Base-by-base conservation (phyloP, 169 alveolate species). In the Plasmodium adleri region DNA sequence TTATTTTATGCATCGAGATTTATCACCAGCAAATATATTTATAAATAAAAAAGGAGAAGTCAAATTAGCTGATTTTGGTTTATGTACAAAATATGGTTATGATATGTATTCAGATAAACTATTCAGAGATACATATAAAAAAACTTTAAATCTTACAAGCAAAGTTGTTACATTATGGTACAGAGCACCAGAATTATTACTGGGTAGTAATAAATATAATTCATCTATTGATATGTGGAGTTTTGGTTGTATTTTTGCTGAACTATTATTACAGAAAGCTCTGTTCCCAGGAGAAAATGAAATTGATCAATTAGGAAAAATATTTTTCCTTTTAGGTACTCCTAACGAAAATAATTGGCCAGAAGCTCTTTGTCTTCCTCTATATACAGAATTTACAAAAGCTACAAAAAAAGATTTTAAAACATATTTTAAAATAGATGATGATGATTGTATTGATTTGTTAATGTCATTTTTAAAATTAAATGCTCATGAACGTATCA, bases 121-220 rank as follows among this genome's bases (percentile, higher is more conserved):
- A 74, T 17, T 88, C 75, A 60, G 88, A 72, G 90, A 91, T 83
- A 78, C 68, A 66, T 88, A 54, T 90, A 75, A 56, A 93, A 90
- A 70, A 95, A 74, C 93, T 85, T 95, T 93, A 32, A 96, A 92
- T 83, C 83, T 96, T 90, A 97, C 99, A 20, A 94, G 93, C 26
- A 90, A 92, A 49, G 99, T 97, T 1, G 97, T 97, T 15, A 97
- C 99, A 13, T 95, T 97, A 72, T 98, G 99, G 99, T 98, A 98
- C 88, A 72, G 99, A 73, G 96, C 99, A 1, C 99, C 99, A 0
- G 99, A 98, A 94, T 97, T 97, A 28, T 95, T 98, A 67, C 93
- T 95, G 80, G 98, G 98, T 17, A 97, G 99, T 20, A 95, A 94
- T 22, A 62, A 94, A 56, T 98, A 98, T 78, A 96, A 96, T 24